Evolutionary conservation across 352 stramenopile species (phyloP), one percentile per base, ranked within the genome.

Genomic region (Peronospora belbahrii): DNA sequence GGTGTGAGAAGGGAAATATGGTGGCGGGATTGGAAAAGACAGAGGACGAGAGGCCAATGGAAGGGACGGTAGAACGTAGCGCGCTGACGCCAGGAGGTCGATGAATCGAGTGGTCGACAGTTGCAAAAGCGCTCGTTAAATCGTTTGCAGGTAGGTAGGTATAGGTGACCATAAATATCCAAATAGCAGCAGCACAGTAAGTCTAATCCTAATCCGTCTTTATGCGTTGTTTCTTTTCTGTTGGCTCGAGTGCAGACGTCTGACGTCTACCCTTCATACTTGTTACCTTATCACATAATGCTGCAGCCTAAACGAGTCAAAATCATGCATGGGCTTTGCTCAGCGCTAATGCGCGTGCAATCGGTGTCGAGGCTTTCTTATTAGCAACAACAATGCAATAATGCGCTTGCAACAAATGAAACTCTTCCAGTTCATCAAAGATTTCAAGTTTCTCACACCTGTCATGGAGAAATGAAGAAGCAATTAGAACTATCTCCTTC

Each of bases 401-500:
- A 62, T 97, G 88, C 1, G 67, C 74, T 38, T 96, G 85, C 37
- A 97, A 68, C 54, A 97, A 54, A 65, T 95, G 79, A 58, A 89
- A 97, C 51, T 97, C 88, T 53, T 97, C 88, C 10, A 96, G 55
- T 47, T 97, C 88, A 53, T 97, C 88, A 57, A 97, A 95, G 35
- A 95, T 87, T 60, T 97, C 88, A 14, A 96, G 69, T 30, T 68
- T 74, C 52, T 95, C 83, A 11, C 80, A 71, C 23, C 80, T 93
- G 15, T 9, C n/a, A n/a, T n/a, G 42, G 2, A 43, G 38, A 40
- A 34, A 34, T 7, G 56, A 20, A 41, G 13, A 52, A n/a, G n/a
- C n/a, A 3, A 19, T 13, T 48, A 36, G n/a, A 1, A 30, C 52
- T 24, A 52, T 23, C 31, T 19, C 11, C 14, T 13, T 9, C 6